Base-by-base conservation (phyloP, 2,329 filamentous ascomycete species). In the Aspergillus ochraceus region DNA sequence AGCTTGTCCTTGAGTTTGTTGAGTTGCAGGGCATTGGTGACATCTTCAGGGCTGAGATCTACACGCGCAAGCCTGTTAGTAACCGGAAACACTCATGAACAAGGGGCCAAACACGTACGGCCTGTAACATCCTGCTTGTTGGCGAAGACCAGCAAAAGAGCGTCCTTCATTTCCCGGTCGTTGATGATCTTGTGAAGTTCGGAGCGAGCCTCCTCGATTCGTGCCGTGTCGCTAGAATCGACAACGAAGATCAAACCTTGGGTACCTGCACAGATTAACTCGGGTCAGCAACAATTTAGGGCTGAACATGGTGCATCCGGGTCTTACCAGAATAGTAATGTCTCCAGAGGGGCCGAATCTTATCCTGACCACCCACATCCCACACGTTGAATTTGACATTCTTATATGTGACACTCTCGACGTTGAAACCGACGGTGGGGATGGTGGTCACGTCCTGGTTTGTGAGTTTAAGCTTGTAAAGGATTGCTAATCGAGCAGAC, bases 321-420 rank as follows among this genome's bases (percentile, higher is more conserved):
- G 10, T 46, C 51, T 45, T 77, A 88, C 89, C 90, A 69, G 88
- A 90, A 76, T 96, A 98, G 83, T 98, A 98, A 83, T 98, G 94
- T 80, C 94, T 89, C 94, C 94, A 98, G 62, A 98, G 83, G 64
- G 94, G 94, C 68, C 94, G 87, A 74, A 98, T 98, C 88, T 98
- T 98, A 86, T 98, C 94, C 84, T 98, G 94, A 66, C 94, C 94
- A 79, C 94, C 94, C 61, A 98, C 94, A 83, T 98, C 94, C 94
- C 94, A 98, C 65, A 98, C 94, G 73, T 96, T 98, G 84, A 98
- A 98, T 81, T 97, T 96, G 80, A 97, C 93, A 79, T 98, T 98
- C 86, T 97, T 97, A 84, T 97, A 97, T 68, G 93, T 96, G 72
- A 98, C 93, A 4, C 92, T 96, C 84, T 98, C 94, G 79, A 98